Evolutionary conservation across 176 grass and related monocot genomes (phyloP).

Genomic region (Hsuehochloa calcarea): DNA sequence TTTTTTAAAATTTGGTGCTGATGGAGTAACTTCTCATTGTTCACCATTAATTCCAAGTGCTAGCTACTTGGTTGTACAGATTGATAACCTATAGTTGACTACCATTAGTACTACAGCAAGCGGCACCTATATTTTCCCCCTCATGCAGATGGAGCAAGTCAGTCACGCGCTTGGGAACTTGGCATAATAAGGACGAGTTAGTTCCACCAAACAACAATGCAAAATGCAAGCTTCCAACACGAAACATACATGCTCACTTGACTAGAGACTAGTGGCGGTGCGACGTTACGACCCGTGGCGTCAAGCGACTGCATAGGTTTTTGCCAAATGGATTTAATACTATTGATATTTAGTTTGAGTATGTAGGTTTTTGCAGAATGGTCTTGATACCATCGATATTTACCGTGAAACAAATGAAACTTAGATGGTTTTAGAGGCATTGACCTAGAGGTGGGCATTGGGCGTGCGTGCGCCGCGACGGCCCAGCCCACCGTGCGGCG

Average conservation of each 20-base stretch:
- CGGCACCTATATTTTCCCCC: neutral
- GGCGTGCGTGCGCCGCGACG: too few relatives aligned
- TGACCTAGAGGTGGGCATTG: too few relatives aligned
- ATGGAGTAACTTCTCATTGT: neutral
- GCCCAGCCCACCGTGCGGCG: too few relatives aligned
- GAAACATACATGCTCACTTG: slow-evolving; percentile 13
- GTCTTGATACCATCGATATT: too few relatives aligned
- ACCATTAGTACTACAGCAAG: neutral
- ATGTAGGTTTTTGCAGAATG: too few relatives aligned
- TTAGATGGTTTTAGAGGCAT: too few relatives aligned
- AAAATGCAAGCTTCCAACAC: neutral
- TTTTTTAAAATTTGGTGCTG: neutral
- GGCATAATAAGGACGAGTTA: slow-evolving; percentile 32
- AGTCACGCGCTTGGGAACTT: slow-evolving; percentile 30
- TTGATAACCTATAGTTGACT: neutral
- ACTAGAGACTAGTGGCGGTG: too few relatives aligned
- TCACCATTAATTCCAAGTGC: neutral
- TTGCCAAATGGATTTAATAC: too few relatives aligned
- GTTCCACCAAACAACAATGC: slow-evolving; percentile 34
- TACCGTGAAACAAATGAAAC: too few relatives aligned
- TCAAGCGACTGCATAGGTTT: too few relatives aligned
- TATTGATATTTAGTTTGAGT: too few relatives aligned
- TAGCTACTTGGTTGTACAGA: neutral
- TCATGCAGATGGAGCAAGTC: slow-evolving; percentile 12
- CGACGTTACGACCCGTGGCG: too few relatives aligned